Conservation (phyloP, 305 asterid species). For the Coffea humblotiana region DNA sequence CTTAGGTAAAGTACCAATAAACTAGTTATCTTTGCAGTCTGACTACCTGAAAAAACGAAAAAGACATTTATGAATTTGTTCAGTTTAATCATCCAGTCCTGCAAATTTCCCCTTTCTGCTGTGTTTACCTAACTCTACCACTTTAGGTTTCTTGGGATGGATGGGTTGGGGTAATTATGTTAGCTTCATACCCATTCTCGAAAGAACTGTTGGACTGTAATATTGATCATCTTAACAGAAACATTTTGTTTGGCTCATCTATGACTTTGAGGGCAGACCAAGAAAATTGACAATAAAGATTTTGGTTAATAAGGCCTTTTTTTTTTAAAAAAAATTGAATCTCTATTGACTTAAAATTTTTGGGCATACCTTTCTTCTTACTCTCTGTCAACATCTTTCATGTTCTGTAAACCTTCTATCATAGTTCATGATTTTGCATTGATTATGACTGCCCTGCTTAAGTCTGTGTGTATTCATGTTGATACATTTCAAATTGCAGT, state of each 20-base stretch:
- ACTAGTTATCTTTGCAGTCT: background rate
- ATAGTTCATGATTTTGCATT: background rate
- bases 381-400: no score
- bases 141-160: background rate
- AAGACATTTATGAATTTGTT: background rate
- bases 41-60: background rate
- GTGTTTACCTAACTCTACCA: background rate
- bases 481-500: background rate
- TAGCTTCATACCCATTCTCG: background rate
- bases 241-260: background rate
- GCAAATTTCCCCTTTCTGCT: background rate
- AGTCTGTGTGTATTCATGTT: background rate
- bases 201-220: background rate
- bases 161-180: background rate
- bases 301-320: background rate
- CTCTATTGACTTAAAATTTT: background rate
- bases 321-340: no score
- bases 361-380: background rate
- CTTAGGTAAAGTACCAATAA: background rate
- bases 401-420: background rate
- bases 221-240: background rate
- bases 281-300: background rate
- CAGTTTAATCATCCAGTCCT: constrained; percentile 3
- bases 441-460: background rate
- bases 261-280: background rate